phyloP scores from a whole-genome alignment of 2,329 filamentous ascomycete species.

The Westerdykella ornata region DNA sequence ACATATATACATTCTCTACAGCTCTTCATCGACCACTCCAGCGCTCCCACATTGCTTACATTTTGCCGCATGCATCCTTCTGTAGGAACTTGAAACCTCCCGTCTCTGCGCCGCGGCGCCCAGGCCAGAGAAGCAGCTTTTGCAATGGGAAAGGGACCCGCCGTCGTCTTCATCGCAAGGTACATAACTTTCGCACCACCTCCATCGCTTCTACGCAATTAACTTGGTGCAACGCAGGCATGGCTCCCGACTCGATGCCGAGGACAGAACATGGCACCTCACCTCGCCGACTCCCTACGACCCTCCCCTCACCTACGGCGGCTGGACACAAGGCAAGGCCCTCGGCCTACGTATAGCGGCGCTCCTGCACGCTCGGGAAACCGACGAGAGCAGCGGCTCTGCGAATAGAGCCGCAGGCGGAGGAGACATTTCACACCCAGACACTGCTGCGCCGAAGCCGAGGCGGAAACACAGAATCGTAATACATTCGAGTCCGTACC shows the following conservation, averaged over 20 bases:
- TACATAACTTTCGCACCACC: constrained; percentile 17
- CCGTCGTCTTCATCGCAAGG: constrained; percentile 47
- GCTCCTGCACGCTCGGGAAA: constrained; percentile 52
- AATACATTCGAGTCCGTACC: constrained; percentile 88
- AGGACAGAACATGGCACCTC: constrained; percentile 91
- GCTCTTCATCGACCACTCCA: no score
- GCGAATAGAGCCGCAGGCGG: constrained; percentile 10
- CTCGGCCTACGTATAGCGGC: constrained; percentile 78
- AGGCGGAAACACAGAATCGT: constrained; percentile 67
- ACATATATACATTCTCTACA: no score
- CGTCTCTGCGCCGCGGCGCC: constrained; percentile 9
- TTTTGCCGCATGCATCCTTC: constrained; percentile 7
- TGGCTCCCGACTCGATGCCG: constrained; percentile 86
- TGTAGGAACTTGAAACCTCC: constrained; percentile 1
- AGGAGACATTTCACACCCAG: constrained; percentile 16
- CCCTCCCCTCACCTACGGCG: constrained; percentile 87
- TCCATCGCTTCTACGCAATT: constrained; percentile 8
- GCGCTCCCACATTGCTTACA: background rate
- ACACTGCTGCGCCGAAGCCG: constrained; percentile 39
- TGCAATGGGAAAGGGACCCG: constrained; percentile 42
- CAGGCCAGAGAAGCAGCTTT: constrained; percentile 3
- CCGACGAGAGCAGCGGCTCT: constrained; percentile 37
- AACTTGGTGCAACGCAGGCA: constrained; percentile 51
- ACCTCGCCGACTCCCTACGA: constrained; percentile 92
- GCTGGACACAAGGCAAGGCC: constrained; percentile 79